Evolutionary conservation across 805 yeast genomes (phyloP), one percentile per base, ranked within the genome.

Genomic region (Kazachstania bromeliacearum): DNA sequence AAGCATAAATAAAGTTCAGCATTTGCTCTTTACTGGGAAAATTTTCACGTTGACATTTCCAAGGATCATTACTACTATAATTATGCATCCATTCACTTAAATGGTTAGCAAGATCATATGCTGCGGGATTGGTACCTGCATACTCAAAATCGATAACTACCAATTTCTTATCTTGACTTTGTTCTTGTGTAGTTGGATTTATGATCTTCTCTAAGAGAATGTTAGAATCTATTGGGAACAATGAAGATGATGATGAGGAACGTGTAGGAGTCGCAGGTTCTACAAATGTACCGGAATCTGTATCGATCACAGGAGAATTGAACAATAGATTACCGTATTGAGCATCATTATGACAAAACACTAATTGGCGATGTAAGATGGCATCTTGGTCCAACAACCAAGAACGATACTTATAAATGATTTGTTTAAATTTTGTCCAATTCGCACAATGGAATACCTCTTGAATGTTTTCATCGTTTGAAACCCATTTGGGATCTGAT

Each of bases 61-160:
- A 63, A 1, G 77, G 72, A 46, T 76, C 73, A 2, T 44, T 21
- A 31, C 55, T 50, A 51, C 80, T 84, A 55, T 89, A 92, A 63
- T 92, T 85, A 33, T 85, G 72, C 96, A 88, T 92, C 98, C 98
- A 89, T 63, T 89, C 98, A 45, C 83, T 73, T 47, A 92, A 83
- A 63, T 92, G 98, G 57, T 92, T 88, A 10, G 88, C 88, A 38
- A 92, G 73, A 56, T 92, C 98, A 55, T 69, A 85, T 2, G 94
- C 95, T 1, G 95, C 85, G 31, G 78, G 67, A 52, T 88, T 92
- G 8, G 94, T 77, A 1, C 96, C 96, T 0, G 95, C 77, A 58
- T 89, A 92, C 62, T 92, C 98, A 58, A 92, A 92, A 57, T 92
- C 98, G 51, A 92, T 92, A 8, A 92, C 98, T 8, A 84, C 95